phyloP scores from a whole-genome alignment of 805 yeast genomes.

The Priceomyces castillae region DNA sequence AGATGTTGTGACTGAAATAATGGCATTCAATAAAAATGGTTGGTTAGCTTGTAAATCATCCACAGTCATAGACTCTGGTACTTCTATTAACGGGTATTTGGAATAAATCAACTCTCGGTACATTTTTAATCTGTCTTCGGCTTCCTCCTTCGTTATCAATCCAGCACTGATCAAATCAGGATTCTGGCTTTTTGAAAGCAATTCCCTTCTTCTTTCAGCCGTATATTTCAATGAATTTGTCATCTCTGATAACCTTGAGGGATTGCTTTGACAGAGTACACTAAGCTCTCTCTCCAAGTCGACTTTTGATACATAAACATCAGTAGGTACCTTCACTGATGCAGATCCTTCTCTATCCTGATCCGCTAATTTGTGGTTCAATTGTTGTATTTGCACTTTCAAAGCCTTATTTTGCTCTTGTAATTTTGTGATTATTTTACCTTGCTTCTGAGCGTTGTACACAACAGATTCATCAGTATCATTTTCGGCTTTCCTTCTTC shows the following conservation, averaged over 20 bases:
- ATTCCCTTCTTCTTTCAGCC: conserved; percentile 40
- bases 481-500: conserved; percentile 32
- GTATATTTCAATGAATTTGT: conserved; percentile 46
- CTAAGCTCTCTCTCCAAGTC: conserved; percentile 43
- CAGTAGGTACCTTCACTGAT: background rate
- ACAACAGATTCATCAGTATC: conserved; percentile 1
- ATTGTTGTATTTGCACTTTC: conserved; percentile 14
- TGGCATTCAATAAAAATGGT: conserved; percentile 62
- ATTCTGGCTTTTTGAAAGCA: conserved; percentile 22
- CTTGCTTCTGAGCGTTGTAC: conserved; percentile 5
- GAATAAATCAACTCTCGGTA: conserved; percentile 49
- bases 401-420: conserved; percentile 18
- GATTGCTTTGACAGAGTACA: conserved; percentile 31
- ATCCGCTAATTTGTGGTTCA: background rate
- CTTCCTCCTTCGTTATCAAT: conserved; percentile 57
- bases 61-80: conserved; percentile 44
- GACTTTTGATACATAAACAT: conserved; percentile 23
- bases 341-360: background rate
- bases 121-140: conserved; percentile 47
- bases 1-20: conserved; percentile 61
- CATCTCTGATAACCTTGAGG: conserved; percentile 36
- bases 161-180: conserved; percentile 59
- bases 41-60: conserved; percentile 47
- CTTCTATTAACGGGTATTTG: conserved; percentile 55
- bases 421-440: conserved; percentile 18